Evolutionary conservation across 108 stramenopile species (phyloP).

Genomic region (Cyclostephanos invisitatus): DNA sequence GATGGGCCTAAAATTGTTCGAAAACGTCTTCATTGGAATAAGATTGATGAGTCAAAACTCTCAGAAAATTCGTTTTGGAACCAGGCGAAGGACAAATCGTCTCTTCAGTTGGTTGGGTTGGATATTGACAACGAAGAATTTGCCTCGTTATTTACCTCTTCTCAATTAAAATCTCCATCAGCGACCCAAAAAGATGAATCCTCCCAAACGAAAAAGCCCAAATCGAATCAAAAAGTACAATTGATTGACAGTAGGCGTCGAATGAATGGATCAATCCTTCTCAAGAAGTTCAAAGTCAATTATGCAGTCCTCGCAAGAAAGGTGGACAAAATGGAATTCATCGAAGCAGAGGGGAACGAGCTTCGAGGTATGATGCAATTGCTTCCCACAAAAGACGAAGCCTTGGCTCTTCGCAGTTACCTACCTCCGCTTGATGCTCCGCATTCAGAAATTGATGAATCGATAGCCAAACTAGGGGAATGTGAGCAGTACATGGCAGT

Average conservation of each 20-base stretch:
- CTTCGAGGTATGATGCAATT: conserved; percentile 50
- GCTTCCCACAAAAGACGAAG: conserved; percentile 48
- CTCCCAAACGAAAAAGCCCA: conserved; percentile 26
- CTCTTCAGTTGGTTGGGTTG: conserved; percentile 47
- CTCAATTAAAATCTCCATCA: conserved; percentile 21
- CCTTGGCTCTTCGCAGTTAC: conserved; percentile 41
- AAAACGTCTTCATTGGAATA: conserved; percentile 63
- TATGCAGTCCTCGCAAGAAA: conserved; percentile 38
- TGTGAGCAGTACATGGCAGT: conserved; percentile 52
- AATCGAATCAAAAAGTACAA: conserved; percentile 49
- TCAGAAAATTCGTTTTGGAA: conserved; percentile 58
- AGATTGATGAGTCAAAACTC: conserved; percentile 55
- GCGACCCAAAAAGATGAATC: conserved; percentile 23
- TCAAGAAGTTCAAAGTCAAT: conserved; percentile 56
- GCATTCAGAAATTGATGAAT: conserved; percentile 38
- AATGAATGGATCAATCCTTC: conserved; percentile 62
- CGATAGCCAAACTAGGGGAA: conserved; percentile 46
- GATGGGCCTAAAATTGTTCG: conserved; percentile 31
- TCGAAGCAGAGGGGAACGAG: conserved; percentile 44
- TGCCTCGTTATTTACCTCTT: conserved; percentile 51
- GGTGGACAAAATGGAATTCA: conserved; percentile 42
- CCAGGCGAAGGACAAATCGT: conserved; percentile 40
- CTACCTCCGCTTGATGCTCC: conserved; percentile 39
- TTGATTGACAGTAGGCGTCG: conserved; percentile 55
- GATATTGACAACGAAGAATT: conserved; percentile 67